Base-by-base conservation (phyloP, 1,139 yeast genomes). In the Lodderomyces orthopsilosis region DNA sequence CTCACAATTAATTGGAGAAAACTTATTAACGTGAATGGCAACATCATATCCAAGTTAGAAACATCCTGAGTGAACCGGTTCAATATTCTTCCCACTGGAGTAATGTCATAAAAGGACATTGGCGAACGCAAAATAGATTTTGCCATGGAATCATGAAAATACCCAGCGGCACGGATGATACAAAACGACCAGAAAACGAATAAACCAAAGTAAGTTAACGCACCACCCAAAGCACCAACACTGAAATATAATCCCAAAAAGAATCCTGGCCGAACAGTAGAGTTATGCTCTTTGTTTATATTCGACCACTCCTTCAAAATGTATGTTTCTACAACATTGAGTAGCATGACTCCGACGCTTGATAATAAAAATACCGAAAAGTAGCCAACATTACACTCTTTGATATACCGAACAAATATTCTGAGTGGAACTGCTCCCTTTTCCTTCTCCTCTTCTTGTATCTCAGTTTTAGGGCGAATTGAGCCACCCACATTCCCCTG, bases 31-130 rank as follows among this genome's bases (percentile, higher is more conserved):
- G 77, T 81, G 50, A 79, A 84, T 34, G 83, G 77, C 44, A 83
- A 66, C 54, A 83, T 88, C 57, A 84, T 85, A 59, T 89, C 96
- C 53, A 88, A 66, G 28, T 83, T 82, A 56, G 88, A 95, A 0
- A 94, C 84, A 61, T 89, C 96, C 56, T 86, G 88, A 1, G 95
- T 84, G 54, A 79, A 78, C 51, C 85, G 65, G 55, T 79, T 79
- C 55, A 79, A 56, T 23, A 79, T 74, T 57, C 83, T 66, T 15
- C 85, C 86, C 61, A 77, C 67, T 6, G 85, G 85, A 0, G 84
- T 79, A 13, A 74, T 66, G 58, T 81, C 86, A 69, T 79, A 69
- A 52, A 70, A 80, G 17, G 75, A 57, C 81, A 79, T 77, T 36
- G 85, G 84, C 2, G 79, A 60, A 45, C 70, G 59, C 44, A 68